Conservation (phyloP, 441 rosid species). For the Flueggea neowawraea region DNA sequence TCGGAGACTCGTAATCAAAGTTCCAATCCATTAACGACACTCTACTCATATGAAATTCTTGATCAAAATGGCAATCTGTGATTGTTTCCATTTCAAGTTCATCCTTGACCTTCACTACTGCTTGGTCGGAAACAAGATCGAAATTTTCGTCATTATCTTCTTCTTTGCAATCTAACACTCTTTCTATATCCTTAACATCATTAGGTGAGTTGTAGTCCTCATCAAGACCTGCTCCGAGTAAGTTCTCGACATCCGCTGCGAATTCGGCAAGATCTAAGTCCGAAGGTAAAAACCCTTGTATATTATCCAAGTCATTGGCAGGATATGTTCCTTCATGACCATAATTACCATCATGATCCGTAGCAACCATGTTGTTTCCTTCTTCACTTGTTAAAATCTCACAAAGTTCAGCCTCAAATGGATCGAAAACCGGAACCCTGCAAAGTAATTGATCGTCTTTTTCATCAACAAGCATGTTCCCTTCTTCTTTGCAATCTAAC, state of each 20-base stretch:
- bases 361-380: constrained; percentile 7
- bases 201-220: constrained; percentile 16
- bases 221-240: constrained; percentile 28
- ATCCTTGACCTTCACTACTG: constrained; percentile 29
- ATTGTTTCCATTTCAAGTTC: constrained; percentile 22
- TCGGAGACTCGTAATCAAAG: constrained; percentile 18
- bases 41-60: constrained; percentile 15
- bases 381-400: constrained; percentile 8
- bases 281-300: constrained; percentile 34
- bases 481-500: constrained; percentile 30
- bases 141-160: constrained; percentile 20
- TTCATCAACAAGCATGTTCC: constrained; percentile 25
- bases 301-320: constrained; percentile 23
- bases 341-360: constrained; percentile 10
- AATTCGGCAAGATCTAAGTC: constrained; percentile 58
- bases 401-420: constrained; percentile 29
- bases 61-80: constrained; percentile 10
- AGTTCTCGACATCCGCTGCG: constrained; percentile 52
- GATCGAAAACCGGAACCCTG: constrained; percentile 65
- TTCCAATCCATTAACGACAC: constrained; percentile 21
- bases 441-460: constrained; percentile 42
- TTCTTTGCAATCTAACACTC: constrained; percentile 29
- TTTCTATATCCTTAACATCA: constrained; percentile 18
- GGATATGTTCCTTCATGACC: constrained; percentile 14
- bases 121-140: constrained; percentile 4